A percentile compares a stretch with the other conserved stretches of the same genome.
Conservation (phyloP, 2,329 filamentous ascomycete genomes). For the Aspergillus carbonarius region DNA sequence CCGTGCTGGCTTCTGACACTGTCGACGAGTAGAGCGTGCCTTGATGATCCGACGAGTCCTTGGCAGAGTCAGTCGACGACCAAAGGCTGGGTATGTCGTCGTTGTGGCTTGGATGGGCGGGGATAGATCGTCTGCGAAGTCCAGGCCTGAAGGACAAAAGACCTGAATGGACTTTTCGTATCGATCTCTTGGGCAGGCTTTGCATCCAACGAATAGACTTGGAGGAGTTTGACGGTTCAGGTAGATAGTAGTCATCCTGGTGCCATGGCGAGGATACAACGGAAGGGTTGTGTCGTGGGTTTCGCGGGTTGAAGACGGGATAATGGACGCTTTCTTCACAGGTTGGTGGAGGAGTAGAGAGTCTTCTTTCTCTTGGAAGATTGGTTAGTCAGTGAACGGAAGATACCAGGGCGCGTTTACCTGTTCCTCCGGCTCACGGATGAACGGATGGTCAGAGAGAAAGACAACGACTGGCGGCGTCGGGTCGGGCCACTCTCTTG, state of each 20-base stretch:
- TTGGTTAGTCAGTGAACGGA: background rate
- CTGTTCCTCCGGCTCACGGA: constrained; percentile 20
- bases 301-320: constrained; percentile 36
- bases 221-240: constrained; percentile 14
- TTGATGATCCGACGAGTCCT: constrained; percentile 17
- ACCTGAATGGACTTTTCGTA: constrained; percentile 34
- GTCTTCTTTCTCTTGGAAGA: constrained; percentile 10
- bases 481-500: background rate
- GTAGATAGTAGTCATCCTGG: constrained; percentile 12
- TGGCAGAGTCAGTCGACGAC: constrained; percentile 20
- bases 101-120: background rate
- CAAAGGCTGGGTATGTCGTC: constrained; percentile 9
- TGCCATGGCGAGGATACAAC: constrained; percentile 10
- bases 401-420: constrained; percentile 14
- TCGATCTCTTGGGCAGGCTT: constrained; percentile 27
- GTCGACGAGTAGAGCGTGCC: constrained; percentile 18
- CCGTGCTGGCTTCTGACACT: constrained; percentile 31
- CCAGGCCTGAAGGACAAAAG: constrained; percentile 30
- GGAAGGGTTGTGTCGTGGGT: constrained; percentile 37
- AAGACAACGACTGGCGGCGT: constrained; percentile 18
- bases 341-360: constrained; percentile 16
- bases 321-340: constrained; percentile 37
- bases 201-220: constrained; percentile 28
- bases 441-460: constrained; percentile 23
- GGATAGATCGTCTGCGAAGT: constrained; percentile 22